Evolutionary conservation across 768 basidiomycete genomes (phyloP).

Genomic region (Guyanaporus albipodus): DNA sequence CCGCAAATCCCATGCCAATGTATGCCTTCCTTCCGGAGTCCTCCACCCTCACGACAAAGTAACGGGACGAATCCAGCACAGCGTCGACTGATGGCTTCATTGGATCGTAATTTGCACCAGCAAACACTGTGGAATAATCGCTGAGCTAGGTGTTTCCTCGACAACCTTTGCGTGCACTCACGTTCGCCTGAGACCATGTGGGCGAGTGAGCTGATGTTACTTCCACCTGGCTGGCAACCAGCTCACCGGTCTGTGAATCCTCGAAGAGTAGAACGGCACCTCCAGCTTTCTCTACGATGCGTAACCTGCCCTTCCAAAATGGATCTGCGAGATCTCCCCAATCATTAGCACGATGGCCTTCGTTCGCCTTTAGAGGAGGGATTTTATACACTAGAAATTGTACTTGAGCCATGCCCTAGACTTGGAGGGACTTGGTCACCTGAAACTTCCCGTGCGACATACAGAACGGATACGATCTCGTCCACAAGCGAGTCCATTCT

Average conservation of each 20-base stretch:
- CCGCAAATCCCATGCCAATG: conserved; percentile 90
- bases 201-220: conserved; percentile 2
- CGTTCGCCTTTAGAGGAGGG: conserved; percentile 78
- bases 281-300: conserved; percentile 74
- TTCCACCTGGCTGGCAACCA: neutral
- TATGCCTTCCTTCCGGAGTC: conserved; percentile 85
- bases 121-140: conserved; percentile 64
- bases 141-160: conserved; percentile 7
- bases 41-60: conserved; percentile 91
- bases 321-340: conserved; percentile 86
- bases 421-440: conserved; percentile 44
- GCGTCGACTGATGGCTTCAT: conserved; percentile 84
- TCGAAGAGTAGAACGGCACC: conserved; percentile 75
- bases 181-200: conserved; percentile 52
- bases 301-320: conserved; percentile 88
- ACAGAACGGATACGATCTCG: conserved; percentile 86
- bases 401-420: conserved; percentile 19
- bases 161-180: conserved; percentile 38
- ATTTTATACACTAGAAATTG: conserved; percentile 76
- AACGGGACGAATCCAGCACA: conserved; percentile 92
- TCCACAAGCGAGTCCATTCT: conserved; percentile 65
- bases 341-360: conserved; percentile 87
- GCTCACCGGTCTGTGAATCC: conserved; percentile 71
- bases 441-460: conserved; percentile 87
- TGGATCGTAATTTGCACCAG: conserved; percentile 77